A percentile compares a stretch with the other conserved stretches of the same genome.
phyloP scores from a whole-genome alignment of 371 early-diverging fungal species.

The Lichtheimia ornata region DNA sequence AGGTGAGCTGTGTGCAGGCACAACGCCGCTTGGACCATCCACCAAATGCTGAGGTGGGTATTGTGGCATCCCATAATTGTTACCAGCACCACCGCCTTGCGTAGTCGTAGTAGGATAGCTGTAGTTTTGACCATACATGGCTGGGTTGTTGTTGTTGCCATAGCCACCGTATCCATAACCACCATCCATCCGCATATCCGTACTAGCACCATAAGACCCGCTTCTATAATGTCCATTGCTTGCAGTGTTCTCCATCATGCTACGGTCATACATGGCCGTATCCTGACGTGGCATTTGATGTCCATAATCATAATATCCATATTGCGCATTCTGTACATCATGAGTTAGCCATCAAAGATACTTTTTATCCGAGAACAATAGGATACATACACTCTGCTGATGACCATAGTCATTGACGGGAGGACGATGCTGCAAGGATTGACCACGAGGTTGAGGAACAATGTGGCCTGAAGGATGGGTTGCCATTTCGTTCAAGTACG shows the following conservation, averaged over 20 bases:
- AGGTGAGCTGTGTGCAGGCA: slow-evolving; percentile 7
- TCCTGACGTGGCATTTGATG: not conserved
- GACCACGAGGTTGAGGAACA: slow-evolving; percentile 19
- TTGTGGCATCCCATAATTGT: slow-evolving; percentile 10
- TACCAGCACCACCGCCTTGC: not conserved
- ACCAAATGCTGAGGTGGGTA: slow-evolving; percentile 14
- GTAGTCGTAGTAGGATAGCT: slow-evolving; percentile 9
- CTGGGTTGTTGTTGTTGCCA: slow-evolving; percentile 4
- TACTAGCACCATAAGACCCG: slow-evolving; percentile 6
- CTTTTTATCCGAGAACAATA: not conserved
- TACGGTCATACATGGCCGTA: not conserved
- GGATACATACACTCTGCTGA: slow-evolving; percentile 12
- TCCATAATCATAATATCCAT: slow-evolving; percentile 17
- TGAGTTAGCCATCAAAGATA: too few species aligned
- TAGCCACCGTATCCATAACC: not conserved
- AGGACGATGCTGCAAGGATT: slow-evolving; percentile 16
- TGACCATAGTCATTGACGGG: slow-evolving; percentile 6
- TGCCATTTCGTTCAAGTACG: slow-evolving; percentile 16
- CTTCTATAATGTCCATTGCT: slow-evolving; percentile 7
- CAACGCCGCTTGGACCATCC: slow-evolving; percentile 8
- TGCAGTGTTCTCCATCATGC: not conserved
- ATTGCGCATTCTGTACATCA: slow-evolving; percentile 11
- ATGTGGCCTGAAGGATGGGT: slow-evolving; percentile 5
- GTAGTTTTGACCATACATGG: slow-evolving; percentile 21
- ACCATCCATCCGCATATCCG: not conserved